phyloP scores from a whole-genome alignment of 2,329 filamentous ascomycete species.

The Cladosporium velox region DNA sequence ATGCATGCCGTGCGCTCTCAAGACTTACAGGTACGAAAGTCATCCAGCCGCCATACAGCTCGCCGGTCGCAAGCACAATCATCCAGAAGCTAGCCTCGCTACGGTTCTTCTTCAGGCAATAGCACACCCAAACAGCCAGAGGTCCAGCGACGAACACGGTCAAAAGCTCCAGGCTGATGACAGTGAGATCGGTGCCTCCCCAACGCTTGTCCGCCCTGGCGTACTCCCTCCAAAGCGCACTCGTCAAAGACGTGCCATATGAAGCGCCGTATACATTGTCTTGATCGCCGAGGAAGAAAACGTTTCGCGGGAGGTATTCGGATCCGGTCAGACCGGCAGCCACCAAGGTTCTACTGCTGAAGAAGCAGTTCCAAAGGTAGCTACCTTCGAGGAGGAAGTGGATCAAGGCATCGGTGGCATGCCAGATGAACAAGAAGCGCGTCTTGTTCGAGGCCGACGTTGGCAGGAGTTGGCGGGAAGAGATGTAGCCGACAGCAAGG shows the following conservation, averaged over 20 bases:
- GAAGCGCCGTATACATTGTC: slow-evolving; percentile 60
- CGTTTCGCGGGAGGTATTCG: slow-evolving; percentile 48
- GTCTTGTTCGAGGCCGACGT: slow-evolving; percentile 55
- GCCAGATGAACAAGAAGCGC: slow-evolving; percentile 89
- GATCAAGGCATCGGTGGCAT: slow-evolving; percentile 87
- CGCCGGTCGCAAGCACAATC: slow-evolving; percentile 60
- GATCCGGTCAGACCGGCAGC: slow-evolving; percentile 35
- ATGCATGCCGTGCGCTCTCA: background rate
- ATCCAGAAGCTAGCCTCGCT: slow-evolving; percentile 58
- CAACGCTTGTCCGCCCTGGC: slow-evolving; percentile 64
- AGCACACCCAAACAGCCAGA: slow-evolving; percentile 59
- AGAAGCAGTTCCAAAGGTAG: slow-evolving; percentile 94
- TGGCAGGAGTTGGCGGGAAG: slow-evolving; percentile 55
- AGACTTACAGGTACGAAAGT: slow-evolving; percentile 16
- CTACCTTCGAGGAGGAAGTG: slow-evolving; percentile 89
- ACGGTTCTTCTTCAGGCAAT: slow-evolving; percentile 41
- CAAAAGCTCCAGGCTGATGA: slow-evolving; percentile 62
- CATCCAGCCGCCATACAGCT: slow-evolving; percentile 59
- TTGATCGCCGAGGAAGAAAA: slow-evolving; percentile 56
- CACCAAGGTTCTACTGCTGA: slow-evolving; percentile 57
- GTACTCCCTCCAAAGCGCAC: slow-evolving; percentile 65
- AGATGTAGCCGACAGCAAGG: slow-evolving; percentile 54
- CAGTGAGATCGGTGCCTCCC: slow-evolving; percentile 59
- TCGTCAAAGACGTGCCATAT: slow-evolving; percentile 57
- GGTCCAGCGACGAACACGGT: slow-evolving; percentile 63